A percentile compares a stretch with the other conserved stretches of the same genome.
phyloP scores from a whole-genome alignment of 2,329 filamentous ascomycete species.

The Alternaria gaisen region DNA sequence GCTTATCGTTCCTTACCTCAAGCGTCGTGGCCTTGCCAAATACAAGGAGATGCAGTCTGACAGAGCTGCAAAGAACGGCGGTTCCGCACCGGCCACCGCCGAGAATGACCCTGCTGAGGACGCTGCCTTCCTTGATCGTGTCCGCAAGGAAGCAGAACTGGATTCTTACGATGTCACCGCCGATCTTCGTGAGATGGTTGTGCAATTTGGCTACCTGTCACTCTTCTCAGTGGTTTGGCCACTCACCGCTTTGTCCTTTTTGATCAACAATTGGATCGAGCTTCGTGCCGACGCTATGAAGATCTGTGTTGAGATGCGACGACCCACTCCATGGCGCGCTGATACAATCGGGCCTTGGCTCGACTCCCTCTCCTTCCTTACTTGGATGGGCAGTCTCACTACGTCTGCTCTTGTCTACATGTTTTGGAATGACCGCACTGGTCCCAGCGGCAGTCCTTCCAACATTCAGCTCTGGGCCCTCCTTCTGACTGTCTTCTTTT shows the following conservation, averaged over 20 bases:
- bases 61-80: conserved; percentile 65
- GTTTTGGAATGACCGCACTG: conserved; percentile 75
- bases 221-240: conserved; percentile 96
- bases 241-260: conserved; percentile 85
- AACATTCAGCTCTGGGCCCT: conserved; percentile 82
- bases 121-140: conserved; percentile 78
- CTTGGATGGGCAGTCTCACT: conserved; percentile 91
- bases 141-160: conserved; percentile 83
- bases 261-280: conserved; percentile 96
- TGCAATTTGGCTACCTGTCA: conserved; percentile 80
- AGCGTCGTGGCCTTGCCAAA: conserved; percentile 79
- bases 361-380: conserved; percentile 83
- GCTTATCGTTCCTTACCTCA: conserved; percentile 83
- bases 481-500: conserved; percentile 81
- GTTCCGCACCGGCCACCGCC: conserved; percentile 58
- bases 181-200: conserved; percentile 78
- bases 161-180: conserved; percentile 87
- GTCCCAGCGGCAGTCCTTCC: conserved; percentile 71
- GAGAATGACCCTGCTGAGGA: conserved; percentile 78
- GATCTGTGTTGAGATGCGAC: conserved; percentile 86
- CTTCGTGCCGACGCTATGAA: conserved; percentile 93
- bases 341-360: conserved; percentile 97
- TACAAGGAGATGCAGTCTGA: conserved; percentile 76
- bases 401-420: conserved; percentile 89
- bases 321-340: conserved; percentile 86